Evolutionary conservation across 768 basidiomycete genomes (phyloP).

Genomic region (Neoboletus subvelutipes): DNA sequence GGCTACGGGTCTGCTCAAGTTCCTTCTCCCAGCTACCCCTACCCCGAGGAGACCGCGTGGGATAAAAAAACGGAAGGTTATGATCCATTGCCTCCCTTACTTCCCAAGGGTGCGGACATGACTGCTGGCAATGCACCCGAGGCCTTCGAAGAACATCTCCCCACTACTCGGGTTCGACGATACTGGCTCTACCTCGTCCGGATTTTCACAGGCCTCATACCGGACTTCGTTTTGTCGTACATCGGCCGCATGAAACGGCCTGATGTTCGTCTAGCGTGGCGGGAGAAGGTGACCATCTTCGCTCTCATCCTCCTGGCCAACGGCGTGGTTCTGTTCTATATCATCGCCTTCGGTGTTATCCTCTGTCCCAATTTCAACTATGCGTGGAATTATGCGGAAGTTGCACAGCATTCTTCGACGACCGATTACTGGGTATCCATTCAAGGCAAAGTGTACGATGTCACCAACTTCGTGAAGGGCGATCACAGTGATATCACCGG

Average conservation of each 20-base stretch:
- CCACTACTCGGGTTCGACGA: constrained; percentile 52
- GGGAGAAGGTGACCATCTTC: constrained; percentile 68
- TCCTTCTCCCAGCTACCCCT: constrained; percentile 25
- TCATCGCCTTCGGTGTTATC: constrained; percentile 59
- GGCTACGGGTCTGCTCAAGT: constrained; percentile 22
- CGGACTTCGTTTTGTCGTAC: constrained; percentile 45
- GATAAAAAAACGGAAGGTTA: constrained; percentile 42
- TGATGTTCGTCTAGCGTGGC: constrained; percentile 66
- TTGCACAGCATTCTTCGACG: constrained; percentile 48
- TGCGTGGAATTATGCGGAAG: constrained; percentile 53
- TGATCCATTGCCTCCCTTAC: constrained; percentile 29
- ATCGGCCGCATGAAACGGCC: constrained; percentile 67
- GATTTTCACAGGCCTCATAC: constrained; percentile 55
- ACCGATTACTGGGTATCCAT: constrained; percentile 65
- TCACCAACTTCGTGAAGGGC: constrained; percentile 56
- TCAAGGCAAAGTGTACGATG: constrained; percentile 60
- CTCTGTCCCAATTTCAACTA: constrained; percentile 63
- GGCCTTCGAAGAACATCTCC: constrained; percentile 52
- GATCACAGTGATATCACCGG: constrained; percentile 63
- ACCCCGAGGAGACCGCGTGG: constrained; percentile 40
- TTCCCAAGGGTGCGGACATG: constrained; percentile 39
- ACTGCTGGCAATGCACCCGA: constrained; percentile 44
- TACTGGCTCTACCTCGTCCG: constrained; percentile 61
- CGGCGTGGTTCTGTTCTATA: constrained; percentile 59
- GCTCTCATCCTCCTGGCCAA: constrained; percentile 55